phyloP scores from a whole-genome alignment of 768 basidiomycete genomes.

The Gyrodon lividus region DNA sequence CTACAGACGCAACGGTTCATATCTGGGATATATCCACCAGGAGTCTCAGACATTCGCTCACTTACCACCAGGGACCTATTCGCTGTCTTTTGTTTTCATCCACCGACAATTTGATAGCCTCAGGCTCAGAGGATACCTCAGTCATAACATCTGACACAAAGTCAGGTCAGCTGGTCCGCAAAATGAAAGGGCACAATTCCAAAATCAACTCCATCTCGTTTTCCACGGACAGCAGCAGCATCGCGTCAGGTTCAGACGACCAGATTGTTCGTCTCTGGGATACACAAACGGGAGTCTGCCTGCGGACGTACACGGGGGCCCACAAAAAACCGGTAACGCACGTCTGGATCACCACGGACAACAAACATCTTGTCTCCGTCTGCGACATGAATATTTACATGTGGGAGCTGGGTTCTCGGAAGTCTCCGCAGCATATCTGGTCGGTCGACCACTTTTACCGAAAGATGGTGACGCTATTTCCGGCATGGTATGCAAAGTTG shows the following conservation, averaged over 20 bases:
- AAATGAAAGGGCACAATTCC: slow-evolving; percentile 17
- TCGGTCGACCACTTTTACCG: slow-evolving; percentile 7
- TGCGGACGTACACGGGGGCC: slow-evolving; percentile 11
- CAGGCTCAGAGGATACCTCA: slow-evolving; percentile 13
- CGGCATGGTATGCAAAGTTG: slow-evolving; percentile 17
- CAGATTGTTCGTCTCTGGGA: slow-evolving; percentile 26
- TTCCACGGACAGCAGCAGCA: slow-evolving; percentile 14
- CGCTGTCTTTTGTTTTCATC: slow-evolving; percentile 21
- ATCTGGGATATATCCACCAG: slow-evolving; percentile 17
- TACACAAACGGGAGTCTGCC: slow-evolving; percentile 15
- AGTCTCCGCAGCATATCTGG: slow-evolving; percentile 14
- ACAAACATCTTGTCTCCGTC: slow-evolving; percentile 10
- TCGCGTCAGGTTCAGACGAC: slow-evolving; percentile 24
- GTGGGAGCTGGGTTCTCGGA: slow-evolving; percentile 11
- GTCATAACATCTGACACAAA: slow-evolving; percentile 13
- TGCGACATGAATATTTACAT: slow-evolving; percentile 14
- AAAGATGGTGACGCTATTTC: slow-evolving; percentile 8
- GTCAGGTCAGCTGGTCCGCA: slow-evolving; percentile 8
- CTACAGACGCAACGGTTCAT: slow-evolving; percentile 9
- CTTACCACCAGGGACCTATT: slow-evolving; percentile 16
- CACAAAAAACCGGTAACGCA: slow-evolving; percentile 15
- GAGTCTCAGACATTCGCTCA: slow-evolving; percentile 6
- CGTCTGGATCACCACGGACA: slow-evolving; percentile 20
- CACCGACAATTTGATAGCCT: slow-evolving; percentile 11
- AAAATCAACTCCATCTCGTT: slow-evolving; percentile 20